Conservation (phyloP, 2,329 filamentous ascomycete genomes). For the Exophiala dermatitidis region DNA sequence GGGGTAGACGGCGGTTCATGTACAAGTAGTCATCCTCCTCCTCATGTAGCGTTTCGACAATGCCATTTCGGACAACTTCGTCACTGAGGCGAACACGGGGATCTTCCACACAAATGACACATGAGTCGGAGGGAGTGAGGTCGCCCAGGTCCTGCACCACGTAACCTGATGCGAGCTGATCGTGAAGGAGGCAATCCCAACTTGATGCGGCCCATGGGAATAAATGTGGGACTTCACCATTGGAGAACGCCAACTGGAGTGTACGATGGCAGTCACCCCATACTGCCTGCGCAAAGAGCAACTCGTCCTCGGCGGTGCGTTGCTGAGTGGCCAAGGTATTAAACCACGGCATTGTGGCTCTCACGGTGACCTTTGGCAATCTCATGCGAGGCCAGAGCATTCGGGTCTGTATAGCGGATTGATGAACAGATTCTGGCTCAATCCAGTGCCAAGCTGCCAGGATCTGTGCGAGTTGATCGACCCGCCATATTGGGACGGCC, state of each 20-base stretch:
- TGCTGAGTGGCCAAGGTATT: background rate
- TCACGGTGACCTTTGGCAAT: slow-evolving; percentile 5
- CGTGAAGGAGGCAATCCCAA: slow-evolving; percentile 5
- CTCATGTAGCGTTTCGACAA: background rate
- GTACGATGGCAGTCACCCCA: slow-evolving; percentile 5
- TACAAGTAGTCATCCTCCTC: slow-evolving; percentile 5
- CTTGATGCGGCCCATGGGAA: background rate
- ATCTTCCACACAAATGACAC: background rate
- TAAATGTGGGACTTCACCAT: background rate
- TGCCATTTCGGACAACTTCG: slow-evolving; percentile 1
- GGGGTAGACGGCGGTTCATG: background rate
- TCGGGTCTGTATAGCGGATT: background rate
- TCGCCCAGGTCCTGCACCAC: slow-evolving; percentile 7
- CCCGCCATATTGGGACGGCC: slow-evolving; percentile 12
- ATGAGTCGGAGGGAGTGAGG: background rate
- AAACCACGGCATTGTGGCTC: background rate
- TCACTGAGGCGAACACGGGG: background rate
- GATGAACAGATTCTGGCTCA: slow-evolving; percentile 9
- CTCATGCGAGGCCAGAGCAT: slow-evolving; percentile 7
- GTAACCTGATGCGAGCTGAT: background rate
- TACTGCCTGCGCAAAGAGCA: background rate
- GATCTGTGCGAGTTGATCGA: slow-evolving; percentile 9
- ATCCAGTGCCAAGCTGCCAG: slow-evolving; percentile 16
- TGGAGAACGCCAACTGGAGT: slow-evolving; percentile 3
- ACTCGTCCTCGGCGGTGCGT: background rate